These are phyloP conservation scores for Cryptosporidium tyzzeri DNA, from an alignment of 169 alveolate species.

Conservation along the genomic window DNA sequence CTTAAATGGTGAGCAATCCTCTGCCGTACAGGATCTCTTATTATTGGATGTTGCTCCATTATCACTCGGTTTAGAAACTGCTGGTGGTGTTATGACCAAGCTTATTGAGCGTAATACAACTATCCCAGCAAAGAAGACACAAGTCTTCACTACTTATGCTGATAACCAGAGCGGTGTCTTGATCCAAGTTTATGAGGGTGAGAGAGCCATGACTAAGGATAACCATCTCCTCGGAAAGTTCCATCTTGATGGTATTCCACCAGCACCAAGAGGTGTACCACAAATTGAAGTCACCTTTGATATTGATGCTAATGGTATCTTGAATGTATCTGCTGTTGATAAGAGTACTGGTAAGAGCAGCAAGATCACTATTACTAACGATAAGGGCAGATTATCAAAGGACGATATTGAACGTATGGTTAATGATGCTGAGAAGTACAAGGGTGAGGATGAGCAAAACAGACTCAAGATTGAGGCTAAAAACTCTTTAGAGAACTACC, in stretches of 20 bases:
- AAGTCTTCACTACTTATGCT: constrained; percentile 94
- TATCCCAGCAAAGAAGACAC: constrained; percentile 95
- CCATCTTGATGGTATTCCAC: constrained; percentile 95
- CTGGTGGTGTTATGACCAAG: constrained; percentile 96
- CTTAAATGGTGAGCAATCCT: constrained; percentile 91
- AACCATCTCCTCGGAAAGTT: constrained; percentile 95
- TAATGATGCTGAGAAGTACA: constrained; percentile 94
- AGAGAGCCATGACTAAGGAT: constrained; percentile 96
- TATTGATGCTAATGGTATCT: constrained; percentile 95
- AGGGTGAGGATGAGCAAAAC: constrained; percentile 92
- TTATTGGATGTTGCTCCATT: constrained; percentile 95
- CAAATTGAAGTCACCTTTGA: constrained; percentile 97
- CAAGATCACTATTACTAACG: constrained; percentile 95
- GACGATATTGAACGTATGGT: constrained; percentile 95
- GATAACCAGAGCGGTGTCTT: constrained; percentile 95
- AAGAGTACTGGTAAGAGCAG: constrained; percentile 94
- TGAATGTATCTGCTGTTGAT: constrained; percentile 94
- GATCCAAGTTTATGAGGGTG: constrained; percentile 96
- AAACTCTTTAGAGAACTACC: constrained; percentile 91
- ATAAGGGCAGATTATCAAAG: constrained; percentile 93
- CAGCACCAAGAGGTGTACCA: constrained; percentile 96
- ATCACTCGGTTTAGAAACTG: constrained; percentile 96
- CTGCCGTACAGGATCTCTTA: constrained; percentile 93
- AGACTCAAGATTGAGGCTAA: constrained; percentile 93
- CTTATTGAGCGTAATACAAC: constrained; percentile 94